phyloP scores from a whole-genome alignment of 495 filamentous ascomycete genomes.

The Hyaloscypha hepaticicola region DNA sequence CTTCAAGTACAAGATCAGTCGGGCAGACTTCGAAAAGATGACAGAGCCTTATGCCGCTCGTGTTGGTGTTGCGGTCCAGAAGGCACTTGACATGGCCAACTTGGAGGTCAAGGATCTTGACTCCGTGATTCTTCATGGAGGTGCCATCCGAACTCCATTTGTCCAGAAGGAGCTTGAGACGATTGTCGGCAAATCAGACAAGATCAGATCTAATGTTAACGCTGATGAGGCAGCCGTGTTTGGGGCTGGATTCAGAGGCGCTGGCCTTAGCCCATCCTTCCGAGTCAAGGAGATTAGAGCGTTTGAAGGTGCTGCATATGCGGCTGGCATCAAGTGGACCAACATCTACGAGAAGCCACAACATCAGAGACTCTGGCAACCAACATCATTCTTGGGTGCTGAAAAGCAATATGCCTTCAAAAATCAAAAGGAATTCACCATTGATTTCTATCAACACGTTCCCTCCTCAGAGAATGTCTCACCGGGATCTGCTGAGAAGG shows the following conservation, averaged over 20 bases:
- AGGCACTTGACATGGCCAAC: conserved; percentile 71
- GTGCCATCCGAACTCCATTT: conserved; percentile 87
- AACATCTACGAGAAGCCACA: conserved; percentile 61
- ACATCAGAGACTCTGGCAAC: conserved; percentile 70
- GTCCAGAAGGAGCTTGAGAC: conserved; percentile 88
- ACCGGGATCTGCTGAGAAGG: conserved; percentile 35
- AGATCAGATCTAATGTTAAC: conserved; percentile 92
- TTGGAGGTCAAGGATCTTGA: conserved; percentile 76
- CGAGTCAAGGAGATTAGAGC: conserved; percentile 93
- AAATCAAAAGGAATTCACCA: conserved; percentile 69
- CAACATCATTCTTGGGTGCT: conserved; percentile 70
- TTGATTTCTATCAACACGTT: conserved; percentile 74
- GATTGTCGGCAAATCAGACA: conserved; percentile 65
- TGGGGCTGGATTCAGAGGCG: conserved; percentile 92
- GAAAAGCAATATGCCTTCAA: conserved; percentile 88
- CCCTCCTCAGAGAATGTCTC: conserved; percentile 30
- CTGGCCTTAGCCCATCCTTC: conserved; percentile 88
- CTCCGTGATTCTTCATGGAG: conserved; percentile 90
- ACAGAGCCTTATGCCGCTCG: conserved; percentile 65
- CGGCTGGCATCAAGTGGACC: conserved; percentile 71
- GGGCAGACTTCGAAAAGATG: conserved; percentile 78
- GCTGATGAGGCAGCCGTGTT: conserved; percentile 96
- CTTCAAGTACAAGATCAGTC: conserved; percentile 88
- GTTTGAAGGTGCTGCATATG: conserved; percentile 69
- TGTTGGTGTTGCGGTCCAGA: conserved; percentile 66